Evolutionary conservation across 164 flowering plant genomes (phyloP).

Genomic region (Paratinospora sagittata): DNA sequence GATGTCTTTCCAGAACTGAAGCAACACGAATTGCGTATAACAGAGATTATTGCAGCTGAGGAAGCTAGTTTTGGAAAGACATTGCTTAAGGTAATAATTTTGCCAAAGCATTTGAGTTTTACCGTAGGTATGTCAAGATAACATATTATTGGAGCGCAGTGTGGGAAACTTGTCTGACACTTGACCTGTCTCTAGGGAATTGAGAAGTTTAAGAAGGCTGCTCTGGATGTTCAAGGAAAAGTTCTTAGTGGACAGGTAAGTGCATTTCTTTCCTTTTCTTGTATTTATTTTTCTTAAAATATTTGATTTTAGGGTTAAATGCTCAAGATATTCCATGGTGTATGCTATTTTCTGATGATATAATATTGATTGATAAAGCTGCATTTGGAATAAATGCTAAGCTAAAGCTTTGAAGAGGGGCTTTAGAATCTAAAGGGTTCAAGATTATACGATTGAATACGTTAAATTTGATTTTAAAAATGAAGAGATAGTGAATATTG

Average conservation of each 20-base stretch:
- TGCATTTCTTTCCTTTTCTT: neutral
- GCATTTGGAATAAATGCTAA: no score
- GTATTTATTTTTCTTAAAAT: no score
- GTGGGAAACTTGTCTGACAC: slow-evolving; percentile 1
- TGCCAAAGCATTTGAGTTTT: neutral
- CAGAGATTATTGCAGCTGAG: slow-evolving; percentile 63
- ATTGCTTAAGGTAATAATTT: slow-evolving; percentile 55
- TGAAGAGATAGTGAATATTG: no score
- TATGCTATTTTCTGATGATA: no score
- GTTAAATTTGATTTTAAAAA: no score
- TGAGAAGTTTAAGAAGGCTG: slow-evolving; percentile 92
- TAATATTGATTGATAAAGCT: no score
- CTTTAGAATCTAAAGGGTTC: no score
- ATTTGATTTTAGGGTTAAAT: no score
- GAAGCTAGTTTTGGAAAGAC: slow-evolving; percentile 92
- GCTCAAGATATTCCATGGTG: no score
- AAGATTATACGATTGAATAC: no score
- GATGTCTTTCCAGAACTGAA: slow-evolving; percentile 61
- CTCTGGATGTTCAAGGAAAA: slow-evolving; percentile 74
- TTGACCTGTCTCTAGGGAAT: slow-evolving; percentile 62
- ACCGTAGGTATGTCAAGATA: neutral
- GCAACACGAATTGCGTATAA: slow-evolving; percentile 60
- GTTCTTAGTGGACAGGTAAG: slow-evolving; percentile 79
- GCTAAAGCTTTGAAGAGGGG: no score
- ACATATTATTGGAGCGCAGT: neutral